A percentile compares a stretch with the other conserved stretches of the same genome.
Conservation (phyloP, 345 rosid species). For the Xanthoceras sorbifolium region DNA sequence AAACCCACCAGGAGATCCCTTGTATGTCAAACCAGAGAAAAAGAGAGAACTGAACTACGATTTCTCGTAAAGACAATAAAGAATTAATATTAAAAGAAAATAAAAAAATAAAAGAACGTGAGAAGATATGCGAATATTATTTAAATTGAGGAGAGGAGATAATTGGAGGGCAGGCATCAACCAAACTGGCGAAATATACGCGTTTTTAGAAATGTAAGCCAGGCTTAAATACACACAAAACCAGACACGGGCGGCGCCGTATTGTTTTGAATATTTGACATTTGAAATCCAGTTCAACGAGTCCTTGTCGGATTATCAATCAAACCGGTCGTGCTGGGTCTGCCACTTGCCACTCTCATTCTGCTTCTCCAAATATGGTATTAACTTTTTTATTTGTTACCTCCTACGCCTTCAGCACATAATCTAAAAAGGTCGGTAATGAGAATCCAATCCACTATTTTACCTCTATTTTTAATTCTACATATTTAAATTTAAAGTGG, state of each 20-base stretch:
- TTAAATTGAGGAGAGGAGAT: not conserved
- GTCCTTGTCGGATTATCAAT: not conserved
- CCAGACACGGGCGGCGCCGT: conserved; percentile 22
- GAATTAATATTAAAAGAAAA: not conserved
- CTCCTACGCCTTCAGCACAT: too few relatives aligned
- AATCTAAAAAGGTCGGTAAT: too few relatives aligned
- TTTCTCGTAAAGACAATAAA: not conserved
- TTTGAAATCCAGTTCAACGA: conserved; percentile 13
- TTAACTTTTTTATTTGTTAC: too few relatives aligned
- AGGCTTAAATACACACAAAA: not conserved
- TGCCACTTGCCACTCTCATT: too few relatives aligned
- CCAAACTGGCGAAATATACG: not conserved
- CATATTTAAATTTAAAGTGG: too few relatives aligned
- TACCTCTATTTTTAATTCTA: too few relatives aligned
- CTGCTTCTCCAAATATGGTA: too few relatives aligned
- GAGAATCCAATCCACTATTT: too few relatives aligned
- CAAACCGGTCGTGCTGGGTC: not conserved
- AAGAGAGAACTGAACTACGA: not conserved
- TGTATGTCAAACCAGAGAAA: conserved; percentile 2
- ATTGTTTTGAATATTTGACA: conserved; percentile 17
- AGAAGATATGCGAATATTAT: not conserved
- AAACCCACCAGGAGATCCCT: conserved; percentile 13
- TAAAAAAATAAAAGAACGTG: not conserved
- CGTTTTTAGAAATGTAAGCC: not conserved
- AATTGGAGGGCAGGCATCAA: not conserved